These are phyloP conservation scores for Aspergillus novoparasiticus DNA, from an alignment of 2,329 filamentous ascomycete species.

Conservation along the genomic window DNA sequence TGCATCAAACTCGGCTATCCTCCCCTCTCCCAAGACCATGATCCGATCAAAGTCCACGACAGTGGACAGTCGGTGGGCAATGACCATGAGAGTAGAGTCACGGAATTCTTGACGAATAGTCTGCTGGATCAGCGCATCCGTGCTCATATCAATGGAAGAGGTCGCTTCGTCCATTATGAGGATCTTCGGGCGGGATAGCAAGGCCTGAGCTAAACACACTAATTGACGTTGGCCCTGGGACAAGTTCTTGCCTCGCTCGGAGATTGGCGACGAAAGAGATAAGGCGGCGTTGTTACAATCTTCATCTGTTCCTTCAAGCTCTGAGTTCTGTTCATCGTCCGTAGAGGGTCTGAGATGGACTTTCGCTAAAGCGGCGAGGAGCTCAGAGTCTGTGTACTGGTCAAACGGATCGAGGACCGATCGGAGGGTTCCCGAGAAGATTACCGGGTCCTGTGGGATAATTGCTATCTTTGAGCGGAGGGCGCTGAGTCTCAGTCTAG, in stretches of 20 bases:
- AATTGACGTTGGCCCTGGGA: constrained; percentile 77
- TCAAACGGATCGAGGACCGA: constrained; percentile 77
- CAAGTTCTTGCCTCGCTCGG: constrained; percentile 72
- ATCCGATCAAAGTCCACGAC: constrained; percentile 76
- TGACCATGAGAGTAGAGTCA: constrained; percentile 69
- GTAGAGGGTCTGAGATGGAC: constrained; percentile 59
- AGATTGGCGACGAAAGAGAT: constrained; percentile 53
- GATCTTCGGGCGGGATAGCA: constrained; percentile 70
- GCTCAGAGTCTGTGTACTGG: constrained; percentile 66
- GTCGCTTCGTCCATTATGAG: constrained; percentile 81
- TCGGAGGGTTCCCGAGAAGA: constrained; percentile 76
- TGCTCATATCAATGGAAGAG: constrained; percentile 74
- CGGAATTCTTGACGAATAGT: constrained; percentile 70
- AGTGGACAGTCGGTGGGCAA: constrained; percentile 73
- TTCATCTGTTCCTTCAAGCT: constrained; percentile 46
- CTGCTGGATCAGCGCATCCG: constrained; percentile 71
- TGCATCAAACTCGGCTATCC: constrained; percentile 67
- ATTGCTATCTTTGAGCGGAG: constrained; percentile 74
- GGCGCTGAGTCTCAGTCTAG: constrained; percentile 68
- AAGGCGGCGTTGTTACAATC: not conserved
- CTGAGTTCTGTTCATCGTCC: constrained; percentile 7
- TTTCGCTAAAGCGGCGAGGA: constrained; percentile 68
- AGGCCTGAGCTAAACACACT: constrained; percentile 72
- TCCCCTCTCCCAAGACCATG: constrained; percentile 68
- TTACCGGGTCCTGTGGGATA: constrained; percentile 77